Conservation (phyloP, 352 stramenopile genomes). For the Pythium aristosporum region DNA sequence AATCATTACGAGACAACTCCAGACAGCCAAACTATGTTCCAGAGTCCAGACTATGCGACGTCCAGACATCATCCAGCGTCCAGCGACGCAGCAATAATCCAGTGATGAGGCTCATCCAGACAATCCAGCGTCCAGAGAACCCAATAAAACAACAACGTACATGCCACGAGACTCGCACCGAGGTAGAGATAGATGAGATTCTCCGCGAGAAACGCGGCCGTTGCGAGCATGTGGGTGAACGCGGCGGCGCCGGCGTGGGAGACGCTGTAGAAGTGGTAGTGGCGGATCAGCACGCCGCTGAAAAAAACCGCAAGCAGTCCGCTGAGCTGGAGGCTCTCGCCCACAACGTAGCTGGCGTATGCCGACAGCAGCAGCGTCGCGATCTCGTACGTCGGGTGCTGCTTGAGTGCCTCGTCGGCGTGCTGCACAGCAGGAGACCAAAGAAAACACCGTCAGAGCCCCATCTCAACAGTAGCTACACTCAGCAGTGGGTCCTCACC, state of each 20-base stretch:
- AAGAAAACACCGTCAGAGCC: neutral
- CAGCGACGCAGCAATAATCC: neutral
- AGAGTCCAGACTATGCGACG: no score
- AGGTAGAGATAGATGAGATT: slow-evolving; percentile 55
- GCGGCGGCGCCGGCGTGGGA: slow-evolving; percentile 24
- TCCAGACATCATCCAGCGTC: neutral
- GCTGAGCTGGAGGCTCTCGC: slow-evolving; percentile 57
- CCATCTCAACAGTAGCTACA: neutral
- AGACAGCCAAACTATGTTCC: no score
- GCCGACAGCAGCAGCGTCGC: slow-evolving; percentile 64
- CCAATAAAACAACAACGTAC: slow-evolving; percentile 46
- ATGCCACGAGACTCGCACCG: slow-evolving; percentile 69
- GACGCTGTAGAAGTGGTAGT: slow-evolving; percentile 45
- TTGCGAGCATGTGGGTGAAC: slow-evolving; percentile 35
- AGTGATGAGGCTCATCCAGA: no score
- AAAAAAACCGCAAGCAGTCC: slow-evolving; percentile 93
- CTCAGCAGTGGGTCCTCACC: neutral
- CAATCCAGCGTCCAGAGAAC: neutral
- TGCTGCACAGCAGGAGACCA: slow-evolving; percentile 21
- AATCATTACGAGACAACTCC: no score
- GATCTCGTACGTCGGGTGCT: slow-evolving; percentile 59
- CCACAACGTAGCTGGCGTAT: slow-evolving; percentile 70
- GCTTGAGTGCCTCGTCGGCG: slow-evolving; percentile 34
- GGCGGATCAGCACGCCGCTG: slow-evolving; percentile 52
- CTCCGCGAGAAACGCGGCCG: slow-evolving; percentile 37